Percentiles rank a stretch among this genome's conserved stretches.
Evolutionary conservation across 441 rosid genomes (phyloP).

Genomic region (Adansonia gregorii): DNA sequence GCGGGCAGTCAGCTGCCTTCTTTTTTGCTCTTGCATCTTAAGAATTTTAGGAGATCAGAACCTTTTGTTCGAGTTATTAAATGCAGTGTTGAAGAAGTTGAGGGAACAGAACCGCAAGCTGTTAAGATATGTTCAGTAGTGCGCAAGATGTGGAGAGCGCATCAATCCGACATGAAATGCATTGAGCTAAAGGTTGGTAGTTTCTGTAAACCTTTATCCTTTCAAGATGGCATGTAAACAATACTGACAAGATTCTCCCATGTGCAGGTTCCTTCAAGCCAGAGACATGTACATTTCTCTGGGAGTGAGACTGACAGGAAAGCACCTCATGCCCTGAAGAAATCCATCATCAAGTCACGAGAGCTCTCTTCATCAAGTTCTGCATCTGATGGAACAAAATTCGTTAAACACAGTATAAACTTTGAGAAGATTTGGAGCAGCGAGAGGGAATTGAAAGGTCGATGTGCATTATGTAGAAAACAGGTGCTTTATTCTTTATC

Average conservation of each 20-base stretch:
- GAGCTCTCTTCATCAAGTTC: constrained; percentile 64
- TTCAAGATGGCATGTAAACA: constrained; percentile 16
- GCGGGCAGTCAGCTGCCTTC: constrained; percentile 82
- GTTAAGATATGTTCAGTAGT: constrained; percentile 80
- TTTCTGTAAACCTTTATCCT: constrained; percentile 1
- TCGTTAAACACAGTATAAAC: constrained; percentile 76
- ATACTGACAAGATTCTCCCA: constrained; percentile 29
- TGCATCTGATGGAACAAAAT: constrained; percentile 57
- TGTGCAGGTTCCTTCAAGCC: constrained; percentile 92
- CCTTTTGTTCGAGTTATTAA: constrained; percentile 84
- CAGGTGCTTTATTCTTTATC: constrained; percentile 55
- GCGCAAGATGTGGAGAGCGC: constrained; percentile 83
- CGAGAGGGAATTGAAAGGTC: constrained; percentile 71
- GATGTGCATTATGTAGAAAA: constrained; percentile 82
- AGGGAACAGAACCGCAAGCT: constrained; percentile 75
- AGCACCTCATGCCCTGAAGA: constrained; percentile 45
- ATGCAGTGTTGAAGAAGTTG: constrained; percentile 71
- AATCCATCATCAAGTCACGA: constrained; percentile 61
- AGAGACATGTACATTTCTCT: constrained; percentile 76
- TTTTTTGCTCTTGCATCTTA: constrained; percentile 89
- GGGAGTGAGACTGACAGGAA: constrained; percentile 66
- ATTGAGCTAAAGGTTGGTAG: constrained; percentile 65
- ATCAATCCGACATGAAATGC: constrained; percentile 66
- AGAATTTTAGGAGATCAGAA: constrained; percentile 85
- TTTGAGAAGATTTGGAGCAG: constrained; percentile 95